phyloP scores from a whole-genome alignment of 805 yeast species.

The Saccharomycopsis sp. region DNA sequence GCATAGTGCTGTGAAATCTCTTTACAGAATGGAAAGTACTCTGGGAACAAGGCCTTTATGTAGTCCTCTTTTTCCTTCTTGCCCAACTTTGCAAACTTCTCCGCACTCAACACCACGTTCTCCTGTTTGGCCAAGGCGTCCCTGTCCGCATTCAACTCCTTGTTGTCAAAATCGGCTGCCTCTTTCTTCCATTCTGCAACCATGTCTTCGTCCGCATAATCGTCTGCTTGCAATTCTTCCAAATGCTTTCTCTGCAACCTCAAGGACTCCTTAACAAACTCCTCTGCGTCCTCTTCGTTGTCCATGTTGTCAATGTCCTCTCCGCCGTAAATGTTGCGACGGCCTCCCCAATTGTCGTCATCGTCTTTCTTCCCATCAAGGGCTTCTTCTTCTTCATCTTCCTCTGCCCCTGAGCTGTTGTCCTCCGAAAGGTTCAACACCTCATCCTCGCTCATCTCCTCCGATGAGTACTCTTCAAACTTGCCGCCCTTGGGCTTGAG shows the following conservation, averaged over 20 bases:
- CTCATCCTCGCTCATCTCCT: constrained; percentile 18
- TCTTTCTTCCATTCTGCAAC: constrained; percentile 70
- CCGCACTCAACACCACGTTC: constrained; percentile 29
- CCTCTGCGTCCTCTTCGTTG: constrained; percentile 63
- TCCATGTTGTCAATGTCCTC: constrained; percentile 32
- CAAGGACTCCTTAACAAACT: constrained; percentile 80
- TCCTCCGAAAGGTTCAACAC: constrained; percentile 23
- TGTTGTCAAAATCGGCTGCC: constrained; percentile 41
- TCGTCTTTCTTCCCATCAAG: too few species aligned
- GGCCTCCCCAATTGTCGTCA: constrained; percentile 37
- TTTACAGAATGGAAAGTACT: constrained; percentile 64
- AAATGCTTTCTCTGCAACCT: constrained; percentile 76
- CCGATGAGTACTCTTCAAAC: constrained; percentile 9
- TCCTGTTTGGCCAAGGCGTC: constrained; percentile 24
- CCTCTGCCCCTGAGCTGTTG: constrained; percentile 27
- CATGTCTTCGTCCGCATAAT: constrained; percentile 68
- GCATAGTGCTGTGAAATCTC: constrained; percentile 42
- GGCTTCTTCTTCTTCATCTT: constrained; percentile 26
- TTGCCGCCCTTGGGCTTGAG: constrained; percentile 9
- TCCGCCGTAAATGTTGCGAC: constrained; percentile 45
- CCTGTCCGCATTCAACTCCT: constrained; percentile 23
- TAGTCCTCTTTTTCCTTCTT: constrained; percentile 43
- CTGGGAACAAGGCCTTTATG: constrained; percentile 65
- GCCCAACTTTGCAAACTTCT: constrained; percentile 43
- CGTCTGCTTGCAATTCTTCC: constrained; percentile 66